A percentile compares a stretch with the other conserved stretches of the same genome.
phyloP scores from a whole-genome alignment of 2,329 filamentous ascomycete genomes.

The Neopestalotiopsis rosae region DNA sequence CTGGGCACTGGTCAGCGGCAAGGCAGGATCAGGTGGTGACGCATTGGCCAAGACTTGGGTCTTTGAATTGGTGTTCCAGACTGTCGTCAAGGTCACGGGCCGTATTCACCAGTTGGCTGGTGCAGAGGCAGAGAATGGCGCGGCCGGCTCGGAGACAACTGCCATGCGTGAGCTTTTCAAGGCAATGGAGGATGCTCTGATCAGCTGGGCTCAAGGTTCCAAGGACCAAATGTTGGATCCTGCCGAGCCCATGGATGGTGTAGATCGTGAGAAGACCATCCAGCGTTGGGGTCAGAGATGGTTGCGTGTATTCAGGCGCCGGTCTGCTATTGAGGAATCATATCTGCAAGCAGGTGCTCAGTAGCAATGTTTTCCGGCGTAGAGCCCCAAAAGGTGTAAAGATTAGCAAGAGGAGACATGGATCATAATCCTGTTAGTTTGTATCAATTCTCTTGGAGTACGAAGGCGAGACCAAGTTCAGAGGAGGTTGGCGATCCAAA shows the following conservation, averaged over 20 bases:
- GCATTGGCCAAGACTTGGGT: conserved; percentile 76
- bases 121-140: conserved; percentile 59
- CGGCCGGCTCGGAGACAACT: conserved; percentile 66
- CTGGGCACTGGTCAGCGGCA: conserved; percentile 77
- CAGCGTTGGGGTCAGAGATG: conserved; percentile 84
- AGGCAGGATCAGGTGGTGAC: conserved; percentile 60
- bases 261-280: conserved; percentile 67
- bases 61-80: conserved; percentile 89
- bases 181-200: conserved; percentile 78
- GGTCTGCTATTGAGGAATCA: conserved; percentile 84
- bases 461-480: neutral
- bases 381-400: neutral
- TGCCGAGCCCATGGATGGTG: conserved; percentile 55
- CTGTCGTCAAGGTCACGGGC: conserved; percentile 87
- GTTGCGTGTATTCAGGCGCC: conserved; percentile 82
- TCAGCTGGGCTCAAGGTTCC: conserved; percentile 72
- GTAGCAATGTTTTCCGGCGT: neutral
- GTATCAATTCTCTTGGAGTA: neutral
- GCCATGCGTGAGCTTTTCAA: conserved; percentile 82
- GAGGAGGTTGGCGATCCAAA: neutral
- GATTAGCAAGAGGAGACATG: neutral
- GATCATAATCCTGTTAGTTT: neutral
- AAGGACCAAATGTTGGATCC: conserved; percentile 78
- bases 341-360: conserved; percentile 16
- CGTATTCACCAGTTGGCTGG: conserved; percentile 81